Base-by-base conservation (phyloP, 306 rosid genomes). In the Herpetospermum pedunculosum region DNA sequence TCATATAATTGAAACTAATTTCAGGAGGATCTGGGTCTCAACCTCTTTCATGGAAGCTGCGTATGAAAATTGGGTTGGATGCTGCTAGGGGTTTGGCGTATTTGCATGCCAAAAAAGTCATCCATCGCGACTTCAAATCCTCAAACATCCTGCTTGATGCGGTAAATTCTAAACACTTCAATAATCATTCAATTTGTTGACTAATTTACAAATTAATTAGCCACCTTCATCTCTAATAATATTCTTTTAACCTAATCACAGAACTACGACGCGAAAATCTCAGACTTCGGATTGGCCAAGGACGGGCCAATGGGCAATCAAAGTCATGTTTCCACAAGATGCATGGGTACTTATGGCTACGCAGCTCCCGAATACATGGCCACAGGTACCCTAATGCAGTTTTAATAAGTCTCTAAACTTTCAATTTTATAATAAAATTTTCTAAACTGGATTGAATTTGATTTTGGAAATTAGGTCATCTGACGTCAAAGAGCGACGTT, bases 341-440 rank as follows among this genome's bases (percentile, higher is more conserved):
- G 90, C 52, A 94, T 94, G 95, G 99, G 99, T 41, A 94, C 99
- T 0, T 88, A 77, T 76, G 99, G 99, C 30, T 94, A 94, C 53
- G 96, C 97, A 13, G 98, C 99, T 21, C 99, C 99, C 0, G 99
- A 94, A 79, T 94, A 94, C 62, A 81, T 94, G 90, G 92, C 95
- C 30, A 89, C 99, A 84, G 99, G 99, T n/a, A n/a, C n/a, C n/a
- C n/a, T n/a, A n/a, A 0, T 35, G 5, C 0, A 35, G 5, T 35
- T 16, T 18, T 41, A 41, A 41, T 41, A 41, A 3, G 2, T 41
- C 11, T 41, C 0, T 9, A 2, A 41, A 41, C 53, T 48, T 46
- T 46, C 19, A 46, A 15, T 62, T 2, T 6, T 62, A n/a, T n/a
- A n/a, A n/a, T n/a, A n/a, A n/a, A n/a, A n/a, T n/a, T n/a, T n/a